Percentiles rank a stretch among this genome's conserved stretches.
phyloP scores from a whole-genome alignment of 1,284 basidiomycete species.

The Boletus sp. region DNA sequence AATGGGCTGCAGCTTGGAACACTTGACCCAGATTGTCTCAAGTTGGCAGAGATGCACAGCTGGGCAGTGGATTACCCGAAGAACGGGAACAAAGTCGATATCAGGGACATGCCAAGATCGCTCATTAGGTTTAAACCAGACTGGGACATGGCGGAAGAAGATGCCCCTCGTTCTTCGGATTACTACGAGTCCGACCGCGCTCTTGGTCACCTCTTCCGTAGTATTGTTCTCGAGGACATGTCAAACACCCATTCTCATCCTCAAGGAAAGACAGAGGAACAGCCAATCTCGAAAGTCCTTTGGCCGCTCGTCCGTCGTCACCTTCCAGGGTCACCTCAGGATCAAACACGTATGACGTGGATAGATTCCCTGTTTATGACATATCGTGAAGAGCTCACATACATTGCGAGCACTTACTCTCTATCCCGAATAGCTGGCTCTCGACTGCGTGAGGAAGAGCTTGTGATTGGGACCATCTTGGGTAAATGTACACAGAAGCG shows the following conservation, averaged over 20 bases:
- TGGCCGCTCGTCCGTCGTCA: slow-evolving; percentile 37
- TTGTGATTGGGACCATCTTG: slow-evolving; percentile 69
- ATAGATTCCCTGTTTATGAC: slow-evolving; percentile 42
- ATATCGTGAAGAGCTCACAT: slow-evolving; percentile 62
- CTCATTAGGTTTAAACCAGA: slow-evolving; percentile 69
- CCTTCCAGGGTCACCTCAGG: slow-evolving; percentile 29
- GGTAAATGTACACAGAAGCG: slow-evolving; percentile 58
- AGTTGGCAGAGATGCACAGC: slow-evolving; percentile 62
- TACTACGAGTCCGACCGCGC: slow-evolving; percentile 69
- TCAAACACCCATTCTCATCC: slow-evolving; percentile 28
- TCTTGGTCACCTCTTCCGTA: slow-evolving; percentile 64
- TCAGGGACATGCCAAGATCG: slow-evolving; percentile 44
- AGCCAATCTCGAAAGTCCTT: slow-evolving; percentile 50
- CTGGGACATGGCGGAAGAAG: slow-evolving; percentile 68
- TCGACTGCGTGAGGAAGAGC: slow-evolving; percentile 64
- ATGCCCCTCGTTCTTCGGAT: slow-evolving; percentile 52
- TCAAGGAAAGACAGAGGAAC: slow-evolving; percentile 32
- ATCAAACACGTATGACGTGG: slow-evolving; percentile 33
- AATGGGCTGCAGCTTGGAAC: slow-evolving; percentile 51
- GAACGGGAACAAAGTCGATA: slow-evolving; percentile 63
- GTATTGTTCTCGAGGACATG: slow-evolving; percentile 45
- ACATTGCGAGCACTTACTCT: slow-evolving; percentile 67
- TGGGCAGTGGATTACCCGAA: slow-evolving; percentile 73
- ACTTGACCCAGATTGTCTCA: slow-evolving; percentile 57
- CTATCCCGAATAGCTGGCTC: slow-evolving; percentile 54